phyloP scores from a whole-genome alignment of 1,284 basidiomycete species.

The Ustilago curta region DNA sequence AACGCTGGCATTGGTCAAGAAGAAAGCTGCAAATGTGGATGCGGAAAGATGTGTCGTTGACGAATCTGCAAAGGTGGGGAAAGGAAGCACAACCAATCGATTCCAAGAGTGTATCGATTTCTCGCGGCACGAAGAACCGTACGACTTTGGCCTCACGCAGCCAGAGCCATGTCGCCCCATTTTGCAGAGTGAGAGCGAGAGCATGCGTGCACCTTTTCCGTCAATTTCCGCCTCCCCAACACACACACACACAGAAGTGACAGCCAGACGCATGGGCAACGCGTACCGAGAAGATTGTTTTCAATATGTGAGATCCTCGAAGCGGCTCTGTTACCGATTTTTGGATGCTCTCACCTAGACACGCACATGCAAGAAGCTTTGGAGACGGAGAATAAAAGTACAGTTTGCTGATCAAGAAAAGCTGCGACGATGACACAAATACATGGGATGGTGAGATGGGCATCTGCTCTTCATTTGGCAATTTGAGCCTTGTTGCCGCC shows the following conservation, averaged over 20 bases:
- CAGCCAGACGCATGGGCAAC: too few relatives aligned
- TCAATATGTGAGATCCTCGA: not conserved
- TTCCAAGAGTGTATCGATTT: conserved; percentile 27
- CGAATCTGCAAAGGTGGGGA: conserved; percentile 31
- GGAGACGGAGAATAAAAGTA: conserved; percentile 2
- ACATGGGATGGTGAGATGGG: not conserved
- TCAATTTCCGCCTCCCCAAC: not conserved
- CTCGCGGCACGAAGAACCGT: conserved; percentile 22
- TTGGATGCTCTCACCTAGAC: not conserved
- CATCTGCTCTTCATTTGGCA: conserved; percentile 18
- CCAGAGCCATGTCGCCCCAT: conserved; percentile 8
- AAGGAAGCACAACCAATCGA: conserved; percentile 20
- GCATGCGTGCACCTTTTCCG: not conserved
- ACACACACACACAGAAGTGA: not conserved
- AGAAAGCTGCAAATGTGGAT: conserved; percentile 8
- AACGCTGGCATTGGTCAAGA: conserved; percentile 56
- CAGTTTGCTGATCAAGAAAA: not conserved
- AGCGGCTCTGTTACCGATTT: not conserved
- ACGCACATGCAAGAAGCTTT: too few relatives aligned
- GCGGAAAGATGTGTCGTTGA: conserved; percentile 21
- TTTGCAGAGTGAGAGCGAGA: not conserved
- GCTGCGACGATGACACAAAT: conserved; percentile 11
- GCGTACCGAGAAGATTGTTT: not conserved
- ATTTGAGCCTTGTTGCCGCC: conserved; percentile 17
- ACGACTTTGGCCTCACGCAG: conserved; percentile 21